These are phyloP conservation scores for Ustilago curta DNA, from an alignment of 1,284 basidiomycete species.

Conservation along the genomic window DNA sequence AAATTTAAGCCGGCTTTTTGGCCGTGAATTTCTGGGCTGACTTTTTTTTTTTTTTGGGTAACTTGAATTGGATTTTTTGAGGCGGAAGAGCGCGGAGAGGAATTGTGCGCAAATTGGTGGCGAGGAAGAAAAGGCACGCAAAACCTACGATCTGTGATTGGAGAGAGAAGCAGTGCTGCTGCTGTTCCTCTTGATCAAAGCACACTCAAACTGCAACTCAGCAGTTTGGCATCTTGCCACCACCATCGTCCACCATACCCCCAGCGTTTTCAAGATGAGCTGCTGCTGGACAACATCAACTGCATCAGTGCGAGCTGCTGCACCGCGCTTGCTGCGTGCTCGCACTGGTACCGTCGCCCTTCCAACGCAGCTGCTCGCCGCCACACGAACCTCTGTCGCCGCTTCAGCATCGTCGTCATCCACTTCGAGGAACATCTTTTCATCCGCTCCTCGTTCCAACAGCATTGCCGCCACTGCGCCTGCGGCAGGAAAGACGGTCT, in stretches of 20 bases:
- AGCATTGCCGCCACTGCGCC: not conserved
- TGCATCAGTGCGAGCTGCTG: conserved; percentile 26
- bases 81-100: conserved; percentile 10
- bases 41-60: conserved; percentile 6
- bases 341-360: conserved; percentile 12
- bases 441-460: conserved; percentile 13
- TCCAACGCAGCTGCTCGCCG: conserved; percentile 6
- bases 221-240: not conserved
- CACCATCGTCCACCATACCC: not conserved
- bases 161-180: conserved; percentile 1
- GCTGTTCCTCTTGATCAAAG: not conserved
- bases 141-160: conserved; percentile 15
- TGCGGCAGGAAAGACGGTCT: conserved; percentile 10
- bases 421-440: conserved; percentile 11
- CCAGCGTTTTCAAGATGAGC: conserved; percentile 15
- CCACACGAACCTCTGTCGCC: conserved; percentile 1
- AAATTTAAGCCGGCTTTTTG: conserved; percentile 27
- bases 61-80: not conserved
- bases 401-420: not conserved
- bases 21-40: not conserved
- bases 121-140: conserved; percentile 6
- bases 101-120: conserved; percentile 9
- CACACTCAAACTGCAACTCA: not conserved
- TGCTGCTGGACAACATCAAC: conserved; percentile 36
- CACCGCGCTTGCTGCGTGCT: conserved; percentile 25